phyloP scores from a whole-genome alignment of 2,329 filamentous ascomycete genomes.

The Fulvia fulva region DNA sequence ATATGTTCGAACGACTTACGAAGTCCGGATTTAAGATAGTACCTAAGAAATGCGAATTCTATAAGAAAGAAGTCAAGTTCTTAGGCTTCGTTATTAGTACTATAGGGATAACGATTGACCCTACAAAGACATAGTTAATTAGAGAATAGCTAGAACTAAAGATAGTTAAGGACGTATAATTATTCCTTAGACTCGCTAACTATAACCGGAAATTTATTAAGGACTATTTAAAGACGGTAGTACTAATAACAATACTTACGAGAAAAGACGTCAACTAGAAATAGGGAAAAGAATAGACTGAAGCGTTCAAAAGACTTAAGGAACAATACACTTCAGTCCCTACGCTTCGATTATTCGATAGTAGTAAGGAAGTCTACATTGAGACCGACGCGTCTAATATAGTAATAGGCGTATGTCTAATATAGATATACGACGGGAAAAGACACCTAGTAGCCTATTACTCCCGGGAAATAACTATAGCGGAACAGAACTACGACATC shows the following conservation, averaged over 20 bases:
- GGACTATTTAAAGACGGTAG: slow-evolving; percentile 1
- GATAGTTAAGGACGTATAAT: slow-evolving; percentile 23
- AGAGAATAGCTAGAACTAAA: slow-evolving; percentile 27
- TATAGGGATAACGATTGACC: slow-evolving; percentile 27
- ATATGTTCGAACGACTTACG: slow-evolving; percentile 3
- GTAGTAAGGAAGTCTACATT: not conserved
- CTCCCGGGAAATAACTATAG: too few relatives aligned
- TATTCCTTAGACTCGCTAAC: slow-evolving; percentile 15
- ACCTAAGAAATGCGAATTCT: too few relatives aligned
- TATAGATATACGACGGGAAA: slow-evolving; percentile 5
- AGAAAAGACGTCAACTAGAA: not conserved
- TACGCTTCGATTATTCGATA: not conserved
- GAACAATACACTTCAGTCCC: not conserved
- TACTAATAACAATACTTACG: not conserved
- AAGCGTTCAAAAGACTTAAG: not conserved
- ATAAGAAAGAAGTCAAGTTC: slow-evolving; percentile 28
- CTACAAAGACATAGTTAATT: slow-evolving; percentile 26
- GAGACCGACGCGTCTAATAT: too few relatives aligned
- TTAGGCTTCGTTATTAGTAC: slow-evolving; percentile 30
- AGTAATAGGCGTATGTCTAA: slow-evolving; percentile 8
- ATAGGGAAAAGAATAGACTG: not conserved
- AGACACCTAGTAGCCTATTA: slow-evolving; percentile 11
- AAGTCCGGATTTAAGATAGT: not conserved
- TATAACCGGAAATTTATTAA: slow-evolving; percentile 3
- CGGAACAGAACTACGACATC: too few relatives aligned